Base-by-base conservation (phyloP, 78 protist genomes). In the Guillardia theta region DNA sequence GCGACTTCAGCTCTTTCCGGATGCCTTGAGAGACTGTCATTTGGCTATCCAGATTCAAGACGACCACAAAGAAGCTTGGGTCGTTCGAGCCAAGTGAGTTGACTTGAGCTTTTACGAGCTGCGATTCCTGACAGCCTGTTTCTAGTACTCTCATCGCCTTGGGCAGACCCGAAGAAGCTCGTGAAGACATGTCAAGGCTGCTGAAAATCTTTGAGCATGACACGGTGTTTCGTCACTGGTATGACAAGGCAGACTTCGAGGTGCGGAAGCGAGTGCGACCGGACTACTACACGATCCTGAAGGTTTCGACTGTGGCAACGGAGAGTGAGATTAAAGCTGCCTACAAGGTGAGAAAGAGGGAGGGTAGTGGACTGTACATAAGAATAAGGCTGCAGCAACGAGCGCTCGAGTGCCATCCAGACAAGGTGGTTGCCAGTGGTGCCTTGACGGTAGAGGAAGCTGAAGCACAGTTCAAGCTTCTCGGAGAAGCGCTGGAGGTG, bases 401-500 rank as follows among this genome's bases (percentile, higher is more conserved):
- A 6, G 83, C 83, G 3, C 41, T 70, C 33, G 83, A 22, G 83
- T 70, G 83, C 41, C 83, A 70, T 33, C 83, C 83, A 0, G 83
- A 70, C 83, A 70, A 70, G 83, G 45, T 64, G 39, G 78, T 33
- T 15, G 39, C 12, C 6, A 12, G 12, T 6, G 6, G 78, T 21
- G 78, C 78, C 21, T 64, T 15, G 6, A 15, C 78, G 22, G 36
- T 15, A 18, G 36, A 12, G 10, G 41, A 36, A 43, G 83, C 83
- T 1, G 83, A 70, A 24, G 41, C n/a, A 2, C 12, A 36, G 45
- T 70, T 70, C 83, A 70, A 70, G 83, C 33, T 70, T 36, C 83
- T 70, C n/a, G 83, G 83, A 36, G 83, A 70, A 6, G 83, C 83
- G 83, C 83, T 70, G 21, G 83, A 70, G 41, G 22, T 64, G 78